These are phyloP conservation scores for Nicotiana sylvestris DNA, from an alignment of 257 asterid species.

Conservation along the genomic window DNA sequence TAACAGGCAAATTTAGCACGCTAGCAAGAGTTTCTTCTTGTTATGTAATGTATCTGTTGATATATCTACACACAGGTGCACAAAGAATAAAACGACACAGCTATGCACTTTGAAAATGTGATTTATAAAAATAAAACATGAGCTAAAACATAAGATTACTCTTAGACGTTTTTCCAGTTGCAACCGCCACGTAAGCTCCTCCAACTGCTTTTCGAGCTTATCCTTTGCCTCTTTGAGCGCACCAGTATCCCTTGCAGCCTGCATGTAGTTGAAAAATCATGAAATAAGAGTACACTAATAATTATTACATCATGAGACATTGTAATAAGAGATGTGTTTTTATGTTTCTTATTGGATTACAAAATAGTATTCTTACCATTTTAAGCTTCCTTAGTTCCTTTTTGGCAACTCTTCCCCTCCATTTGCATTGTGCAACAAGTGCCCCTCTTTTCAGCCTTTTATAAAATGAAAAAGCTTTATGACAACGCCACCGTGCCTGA, in stretches of 20 bases:
- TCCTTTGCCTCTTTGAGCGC: conserved; percentile 98
- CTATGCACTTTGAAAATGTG: background rate
- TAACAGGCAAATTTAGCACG: background rate
- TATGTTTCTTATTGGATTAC: background rate
- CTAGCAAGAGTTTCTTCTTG: background rate
- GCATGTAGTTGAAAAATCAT: conserved; percentile 20
- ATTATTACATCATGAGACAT: background rate
- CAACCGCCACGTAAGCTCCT: conserved; percentile 95
- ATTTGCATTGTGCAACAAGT: conserved; percentile 70
- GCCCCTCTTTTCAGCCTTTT: conserved; percentile 74
- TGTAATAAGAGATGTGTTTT: background rate
- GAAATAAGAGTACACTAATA: background rate
- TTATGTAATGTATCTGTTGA: background rate
- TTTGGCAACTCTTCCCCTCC: conserved; percentile 81
- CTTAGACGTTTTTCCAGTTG: conserved; percentile 94
- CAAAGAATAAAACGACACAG: background rate
- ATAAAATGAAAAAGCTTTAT: conserved; percentile 50
- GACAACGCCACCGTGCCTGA: conserved; percentile 88
- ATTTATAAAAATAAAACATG: background rate
- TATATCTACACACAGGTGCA: background rate
- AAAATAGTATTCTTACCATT: conserved; percentile 50
- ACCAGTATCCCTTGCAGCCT: conserved; percentile 99
- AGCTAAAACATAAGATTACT: conserved; percentile 34
- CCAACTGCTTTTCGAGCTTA: conserved; percentile 92
- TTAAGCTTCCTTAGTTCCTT: conserved; percentile 83